Evolutionary conservation across 495 filamentous ascomycete genomes (phyloP).

Genomic region (Amniculicola lignicola): DNA sequence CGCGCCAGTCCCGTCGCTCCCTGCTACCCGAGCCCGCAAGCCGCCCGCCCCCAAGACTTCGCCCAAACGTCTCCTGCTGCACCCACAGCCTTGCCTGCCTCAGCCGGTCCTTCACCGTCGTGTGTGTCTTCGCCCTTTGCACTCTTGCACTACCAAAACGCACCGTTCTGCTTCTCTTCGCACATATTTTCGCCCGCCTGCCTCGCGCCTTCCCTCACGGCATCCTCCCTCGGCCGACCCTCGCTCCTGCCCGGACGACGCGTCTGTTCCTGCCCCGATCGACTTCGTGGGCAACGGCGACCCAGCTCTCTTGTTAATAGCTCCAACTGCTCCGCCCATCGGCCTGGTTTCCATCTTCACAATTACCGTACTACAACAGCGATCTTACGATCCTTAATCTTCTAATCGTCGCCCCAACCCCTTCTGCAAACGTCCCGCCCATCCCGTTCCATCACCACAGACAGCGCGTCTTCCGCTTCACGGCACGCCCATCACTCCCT

Average conservation of each 20-base stretch:
- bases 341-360: constrained; percentile 10
- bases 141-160: not conserved
- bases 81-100: constrained; percentile 19
- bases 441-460: not conserved
- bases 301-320: constrained; percentile 16
- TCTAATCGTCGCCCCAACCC: constrained; percentile 27
- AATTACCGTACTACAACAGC: constrained; percentile 16
- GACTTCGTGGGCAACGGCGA: not conserved
- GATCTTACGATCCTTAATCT: constrained; percentile 37
- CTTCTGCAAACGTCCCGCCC: constrained; percentile 19
- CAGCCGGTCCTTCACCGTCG: constrained; percentile 23
- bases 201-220: constrained; percentile 13
- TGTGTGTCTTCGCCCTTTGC: constrained; percentile 16
- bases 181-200: not conserved
- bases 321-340: constrained; percentile 17
- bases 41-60: constrained; percentile 20
- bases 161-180: constrained; percentile 26
- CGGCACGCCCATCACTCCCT: constrained; percentile 10
- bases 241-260: constrained; percentile 17
- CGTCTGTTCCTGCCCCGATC: constrained; percentile 10
- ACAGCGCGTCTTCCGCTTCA: constrained; percentile 3
- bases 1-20: constrained; percentile 33
- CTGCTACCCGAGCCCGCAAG: constrained; percentile 26
- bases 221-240: not conserved
- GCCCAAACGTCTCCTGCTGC: too few species aligned